Conservation (phyloP, 2,329 filamentous ascomycete species). For the Ustilaginoidea virens region DNA sequence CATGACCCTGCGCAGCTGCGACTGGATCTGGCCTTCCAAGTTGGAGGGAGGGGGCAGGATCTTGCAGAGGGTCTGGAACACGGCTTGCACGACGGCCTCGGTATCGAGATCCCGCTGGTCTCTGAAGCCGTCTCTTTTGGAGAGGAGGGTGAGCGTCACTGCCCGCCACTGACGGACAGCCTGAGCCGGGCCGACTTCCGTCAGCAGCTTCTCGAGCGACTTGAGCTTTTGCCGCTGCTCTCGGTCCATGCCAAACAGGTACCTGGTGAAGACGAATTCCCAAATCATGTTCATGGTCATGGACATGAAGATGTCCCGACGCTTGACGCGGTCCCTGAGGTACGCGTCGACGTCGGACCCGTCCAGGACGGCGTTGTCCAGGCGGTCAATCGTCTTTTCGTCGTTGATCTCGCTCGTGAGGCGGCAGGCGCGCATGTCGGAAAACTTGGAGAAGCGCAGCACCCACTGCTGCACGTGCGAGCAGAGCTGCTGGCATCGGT, state of each 20-base stretch:
- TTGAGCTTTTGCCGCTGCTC: conserved; percentile 98
- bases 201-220: conserved; percentile 78
- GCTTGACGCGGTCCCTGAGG: conserved; percentile 71
- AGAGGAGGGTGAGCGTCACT: conserved; percentile 79
- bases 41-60: conserved; percentile 78
- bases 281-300: conserved; percentile 99
- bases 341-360: conserved; percentile 85
- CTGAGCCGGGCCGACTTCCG: conserved; percentile 70
- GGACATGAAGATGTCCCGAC: conserved; percentile 94
- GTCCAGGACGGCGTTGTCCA: conserved; percentile 89
- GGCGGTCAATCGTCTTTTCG: conserved; percentile 82
- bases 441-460: conserved; percentile 93
- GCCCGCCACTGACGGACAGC: conserved; percentile 98
- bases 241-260: conserved; percentile 95
- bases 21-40: conserved; percentile 64
- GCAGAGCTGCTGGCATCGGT: conserved; percentile 84
- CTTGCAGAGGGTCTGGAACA: conserved; percentile 68
- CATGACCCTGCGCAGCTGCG: conserved; percentile 77
- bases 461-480: conserved; percentile 97
- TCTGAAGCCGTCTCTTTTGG: conserved; percentile 64
- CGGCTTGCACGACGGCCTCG: conserved; percentile 77
- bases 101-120: conserved; percentile 78
- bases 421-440: conserved; percentile 77
- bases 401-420: conserved; percentile 72
- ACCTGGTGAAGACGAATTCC: conserved; percentile 96